These are phyloP conservation scores for Larix kaempferi DNA, from an alignment of 75 land plant species.

Conservation along the genomic window DNA sequence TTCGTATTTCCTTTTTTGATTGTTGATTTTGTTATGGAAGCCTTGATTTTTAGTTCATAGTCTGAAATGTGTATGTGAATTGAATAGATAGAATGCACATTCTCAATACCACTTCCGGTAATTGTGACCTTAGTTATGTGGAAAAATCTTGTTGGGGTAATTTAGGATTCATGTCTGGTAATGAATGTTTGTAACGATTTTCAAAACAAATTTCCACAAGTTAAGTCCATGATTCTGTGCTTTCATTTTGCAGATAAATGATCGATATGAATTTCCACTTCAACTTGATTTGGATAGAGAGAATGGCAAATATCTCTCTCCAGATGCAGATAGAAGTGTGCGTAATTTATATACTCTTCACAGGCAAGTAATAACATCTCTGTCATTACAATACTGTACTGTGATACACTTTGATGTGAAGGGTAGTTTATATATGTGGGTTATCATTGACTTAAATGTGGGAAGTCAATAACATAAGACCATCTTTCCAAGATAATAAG, in stretches of 20 bases:
- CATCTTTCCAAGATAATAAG: too few relatives aligned
- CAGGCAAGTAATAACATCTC: slow-evolving; percentile 34
- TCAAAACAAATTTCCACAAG: neutral
- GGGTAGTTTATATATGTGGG: too few relatives aligned
- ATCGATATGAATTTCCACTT: slow-evolving; percentile 91
- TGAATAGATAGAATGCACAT: neutral
- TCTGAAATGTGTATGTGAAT: neutral
- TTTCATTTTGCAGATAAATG: slow-evolving; percentile 77
- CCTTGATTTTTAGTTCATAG: neutral
- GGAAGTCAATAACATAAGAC: too few relatives aligned
- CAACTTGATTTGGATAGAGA: slow-evolving; percentile 91
- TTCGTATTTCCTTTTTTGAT: neutral
- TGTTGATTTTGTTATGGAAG: neutral
- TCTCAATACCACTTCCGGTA: neutral
- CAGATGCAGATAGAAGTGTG: slow-evolving; percentile 90
- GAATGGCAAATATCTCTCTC: slow-evolving; percentile 85
- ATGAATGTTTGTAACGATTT: neutral
- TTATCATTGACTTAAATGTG: too few relatives aligned
- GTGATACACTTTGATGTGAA: too few relatives aligned
- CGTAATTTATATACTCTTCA: slow-evolving; percentile 93
- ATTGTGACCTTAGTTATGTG: neutral
- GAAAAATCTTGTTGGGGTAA: neutral
- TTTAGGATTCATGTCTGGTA: slow-evolving; percentile 2
- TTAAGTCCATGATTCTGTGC: neutral
- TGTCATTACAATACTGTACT: too few relatives aligned